These are phyloP conservation scores for Annulohypoxylon moriforme DNA, from an alignment of 495 filamentous ascomycete genomes.

Conservation along the genomic window DNA sequence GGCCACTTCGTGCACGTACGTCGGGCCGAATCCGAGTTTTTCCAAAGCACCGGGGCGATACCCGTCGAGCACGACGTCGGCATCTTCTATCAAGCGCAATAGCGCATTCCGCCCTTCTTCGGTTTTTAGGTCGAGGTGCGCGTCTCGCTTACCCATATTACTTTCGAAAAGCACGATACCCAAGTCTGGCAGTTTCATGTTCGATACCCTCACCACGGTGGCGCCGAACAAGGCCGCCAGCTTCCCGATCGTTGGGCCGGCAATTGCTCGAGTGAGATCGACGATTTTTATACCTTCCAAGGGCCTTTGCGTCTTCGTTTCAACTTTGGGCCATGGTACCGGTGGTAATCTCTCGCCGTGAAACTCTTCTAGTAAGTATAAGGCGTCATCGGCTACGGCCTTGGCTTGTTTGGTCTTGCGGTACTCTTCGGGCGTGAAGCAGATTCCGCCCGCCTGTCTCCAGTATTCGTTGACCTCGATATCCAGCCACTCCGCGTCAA, in stretches of 20 bases:
- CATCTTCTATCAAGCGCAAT: slow-evolving; percentile 59
- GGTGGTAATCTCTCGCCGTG: slow-evolving; percentile 49
- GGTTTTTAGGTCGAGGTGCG: slow-evolving; percentile 61
- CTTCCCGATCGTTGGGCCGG: slow-evolving; percentile 64
- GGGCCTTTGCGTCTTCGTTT: slow-evolving; percentile 54
- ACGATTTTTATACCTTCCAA: slow-evolving; percentile 70
- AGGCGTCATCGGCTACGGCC: slow-evolving; percentile 60
- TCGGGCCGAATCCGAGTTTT: slow-evolving; percentile 62
- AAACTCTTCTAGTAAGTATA: slow-evolving; percentile 58
- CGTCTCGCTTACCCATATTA: slow-evolving; percentile 69
- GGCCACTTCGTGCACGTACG: slow-evolving; percentile 62
- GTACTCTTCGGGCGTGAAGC: slow-evolving; percentile 60
- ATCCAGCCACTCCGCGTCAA: slow-evolving; percentile 56
- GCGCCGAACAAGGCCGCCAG: slow-evolving; percentile 69
- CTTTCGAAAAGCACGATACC: slow-evolving; percentile 60
- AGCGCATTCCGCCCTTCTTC: slow-evolving; percentile 57
- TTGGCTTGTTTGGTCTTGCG: slow-evolving; percentile 60
- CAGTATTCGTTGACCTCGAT: slow-evolving; percentile 58
- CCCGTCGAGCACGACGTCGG: slow-evolving; percentile 69
- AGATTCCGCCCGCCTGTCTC: slow-evolving; percentile 66
- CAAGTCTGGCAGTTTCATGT: slow-evolving; percentile 64
- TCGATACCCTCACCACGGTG: slow-evolving; percentile 69
- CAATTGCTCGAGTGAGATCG: slow-evolving; percentile 71
- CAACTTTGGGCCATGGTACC: slow-evolving; percentile 50
- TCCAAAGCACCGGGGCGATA: slow-evolving; percentile 65